phyloP scores from a whole-genome alignment of 2,329 filamentous ascomycete genomes.

The Penicillium sp. region DNA sequence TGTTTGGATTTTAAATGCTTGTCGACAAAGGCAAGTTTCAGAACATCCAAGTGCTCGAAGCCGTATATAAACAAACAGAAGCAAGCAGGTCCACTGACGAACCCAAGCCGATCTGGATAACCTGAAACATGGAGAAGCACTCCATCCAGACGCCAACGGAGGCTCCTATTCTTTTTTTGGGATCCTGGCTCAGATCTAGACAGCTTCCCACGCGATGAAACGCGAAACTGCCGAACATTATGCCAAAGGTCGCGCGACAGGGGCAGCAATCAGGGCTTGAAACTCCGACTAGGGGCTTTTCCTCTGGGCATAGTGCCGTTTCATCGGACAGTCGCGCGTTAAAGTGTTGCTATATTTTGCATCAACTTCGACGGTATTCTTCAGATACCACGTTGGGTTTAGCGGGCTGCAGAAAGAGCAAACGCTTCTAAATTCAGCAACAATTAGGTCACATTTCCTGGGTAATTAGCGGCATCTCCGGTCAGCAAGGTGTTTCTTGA shows the following conservation, averaged over 20 bases:
- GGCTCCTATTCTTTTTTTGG: conserved; percentile 37
- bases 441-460: conserved; percentile 34
- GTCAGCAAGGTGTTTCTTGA: neutral
- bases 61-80: conserved; percentile 35
- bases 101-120: conserved; percentile 40
- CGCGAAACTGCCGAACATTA: conserved; percentile 35
- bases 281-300: conserved; percentile 27
- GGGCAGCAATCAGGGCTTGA: conserved; percentile 28
- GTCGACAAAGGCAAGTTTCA: conserved; percentile 23
- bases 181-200: conserved; percentile 34
- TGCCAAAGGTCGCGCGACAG: conserved; percentile 34
- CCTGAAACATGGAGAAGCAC: conserved; percentile 49
- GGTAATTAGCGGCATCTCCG: conserved; percentile 33
- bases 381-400: conserved; percentile 35
- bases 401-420: conserved; percentile 33
- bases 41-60: conserved; percentile 27
- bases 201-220: conserved; percentile 32
- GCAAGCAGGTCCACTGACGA: conserved; percentile 28
- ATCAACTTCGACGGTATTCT: conserved; percentile 35
- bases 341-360: conserved; percentile 51
- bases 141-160: conserved; percentile 42
- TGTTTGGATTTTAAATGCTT: conserved; percentile 50
- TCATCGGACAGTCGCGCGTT: conserved; percentile 48
- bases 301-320: conserved; percentile 36
- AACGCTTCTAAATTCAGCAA: conserved; percentile 38